Conservation (phyloP, 805 yeast genomes). For the Saturnispora mendoncae region DNA sequence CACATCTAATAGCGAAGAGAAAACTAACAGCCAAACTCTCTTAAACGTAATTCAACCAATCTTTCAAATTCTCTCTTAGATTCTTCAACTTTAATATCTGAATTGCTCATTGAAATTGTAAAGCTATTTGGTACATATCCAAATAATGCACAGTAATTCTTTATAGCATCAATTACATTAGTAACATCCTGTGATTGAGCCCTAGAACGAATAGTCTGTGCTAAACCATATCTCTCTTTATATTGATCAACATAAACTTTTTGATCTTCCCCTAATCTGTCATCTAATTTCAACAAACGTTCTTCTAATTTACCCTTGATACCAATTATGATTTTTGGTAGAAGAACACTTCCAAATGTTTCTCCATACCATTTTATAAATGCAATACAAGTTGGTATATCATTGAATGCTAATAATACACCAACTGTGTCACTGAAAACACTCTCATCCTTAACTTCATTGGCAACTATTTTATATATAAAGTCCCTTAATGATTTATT, state of each 20-base stretch:
- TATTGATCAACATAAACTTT: neutral
- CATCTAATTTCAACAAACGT: slow-evolving; percentile 4
- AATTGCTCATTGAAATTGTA: neutral
- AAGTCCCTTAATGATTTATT: slow-evolving; percentile 13
- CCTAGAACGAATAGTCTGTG: neutral
- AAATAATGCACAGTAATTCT: slow-evolving; percentile 3
- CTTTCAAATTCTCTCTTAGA: neutral
- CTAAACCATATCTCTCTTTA: slow-evolving; percentile 4
- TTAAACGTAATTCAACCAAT: neutral
- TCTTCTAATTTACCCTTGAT: slow-evolving; percentile 4
- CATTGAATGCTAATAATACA: slow-evolving; percentile 24
- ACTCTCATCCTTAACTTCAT: slow-evolving; percentile 6
- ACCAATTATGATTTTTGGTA: slow-evolving; percentile 3
- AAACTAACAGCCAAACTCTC: neutral
- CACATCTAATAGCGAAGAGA: neutral
- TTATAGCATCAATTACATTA: slow-evolving; percentile 1
- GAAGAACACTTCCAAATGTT: neutral
- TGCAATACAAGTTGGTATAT: slow-evolving; percentile 11
- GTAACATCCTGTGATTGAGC: neutral
- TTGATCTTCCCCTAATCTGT: neutral
- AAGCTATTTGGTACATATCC: slow-evolving; percentile 1
- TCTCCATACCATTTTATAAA: slow-evolving; percentile 5
- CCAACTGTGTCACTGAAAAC: slow-evolving; percentile 12
- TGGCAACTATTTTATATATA: slow-evolving; percentile 15
- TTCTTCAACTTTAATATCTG: neutral